These are phyloP conservation scores for Thinopyrum obtusiflorum DNA, from an alignment of 202 grass and related monocot species.

Conservation along the genomic window DNA sequence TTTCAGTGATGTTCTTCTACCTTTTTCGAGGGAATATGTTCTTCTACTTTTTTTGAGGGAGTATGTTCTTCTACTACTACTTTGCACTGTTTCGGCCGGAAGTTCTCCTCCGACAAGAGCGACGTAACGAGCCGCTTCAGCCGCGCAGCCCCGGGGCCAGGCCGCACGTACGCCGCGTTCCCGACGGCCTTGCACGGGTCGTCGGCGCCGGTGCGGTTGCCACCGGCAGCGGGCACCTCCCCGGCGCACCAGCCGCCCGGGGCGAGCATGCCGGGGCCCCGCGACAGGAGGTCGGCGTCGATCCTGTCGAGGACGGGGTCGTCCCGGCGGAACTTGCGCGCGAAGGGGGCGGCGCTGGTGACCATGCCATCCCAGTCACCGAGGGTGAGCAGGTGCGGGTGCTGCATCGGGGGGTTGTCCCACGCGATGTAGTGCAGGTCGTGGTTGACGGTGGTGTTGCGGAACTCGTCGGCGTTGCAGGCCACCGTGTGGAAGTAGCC, in stretches of 20 bases:
- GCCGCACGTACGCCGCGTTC: slow-evolving; percentile 35
- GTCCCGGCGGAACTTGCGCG: slow-evolving; percentile 63
- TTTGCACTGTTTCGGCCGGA: slow-evolving; percentile 72
- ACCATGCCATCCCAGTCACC: slow-evolving; percentile 61
- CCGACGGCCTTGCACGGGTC: slow-evolving; percentile 62
- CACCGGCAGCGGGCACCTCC: neutral
- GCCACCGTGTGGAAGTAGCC: slow-evolving; percentile 86
- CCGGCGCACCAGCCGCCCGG: slow-evolving; percentile 67
- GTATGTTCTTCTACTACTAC: neutral
- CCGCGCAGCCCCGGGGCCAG: slow-evolving; percentile 57
- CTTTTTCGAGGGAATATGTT: neutral
- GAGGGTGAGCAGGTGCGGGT: slow-evolving; percentile 64
- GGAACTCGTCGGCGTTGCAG: slow-evolving; percentile 75
- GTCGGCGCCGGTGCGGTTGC: slow-evolving; percentile 10
- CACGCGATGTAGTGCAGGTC: slow-evolving; percentile 88
- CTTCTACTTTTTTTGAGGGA: neutral
- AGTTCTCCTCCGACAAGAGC: slow-evolving; percentile 74
- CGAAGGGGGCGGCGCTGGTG: slow-evolving; percentile 69
- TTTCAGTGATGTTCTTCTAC: neutral
- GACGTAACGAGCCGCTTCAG: slow-evolving; percentile 60
- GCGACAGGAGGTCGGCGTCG: slow-evolving; percentile 56
- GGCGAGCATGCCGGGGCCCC: slow-evolving; percentile 33
- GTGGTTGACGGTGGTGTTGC: slow-evolving; percentile 74
- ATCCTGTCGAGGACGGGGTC: slow-evolving; percentile 65
- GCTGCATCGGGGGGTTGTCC: slow-evolving; percentile 93